phyloP scores from a whole-genome alignment of 305 asterid genomes.

The Solanum hybrid region DNA sequence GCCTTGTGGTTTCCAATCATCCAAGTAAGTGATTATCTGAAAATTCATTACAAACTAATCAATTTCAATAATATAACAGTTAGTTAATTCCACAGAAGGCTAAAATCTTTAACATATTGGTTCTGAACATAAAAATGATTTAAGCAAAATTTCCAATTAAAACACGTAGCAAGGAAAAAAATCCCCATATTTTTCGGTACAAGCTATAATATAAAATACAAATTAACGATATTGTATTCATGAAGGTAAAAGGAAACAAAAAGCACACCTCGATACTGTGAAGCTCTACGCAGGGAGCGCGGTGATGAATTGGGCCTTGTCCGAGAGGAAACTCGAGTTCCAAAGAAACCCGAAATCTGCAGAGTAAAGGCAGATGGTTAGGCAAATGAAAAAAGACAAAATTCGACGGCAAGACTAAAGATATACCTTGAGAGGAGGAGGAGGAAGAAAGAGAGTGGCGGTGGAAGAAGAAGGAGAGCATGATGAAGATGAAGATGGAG shows the following conservation, averaged over 20 bases:
- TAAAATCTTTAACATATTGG: background rate
- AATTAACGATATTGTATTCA: background rate
- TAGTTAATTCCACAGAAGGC: background rate
- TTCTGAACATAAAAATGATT: background rate
- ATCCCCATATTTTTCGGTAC: background rate
- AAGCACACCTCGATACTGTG: constrained; percentile 6
- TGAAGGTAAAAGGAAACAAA: background rate
- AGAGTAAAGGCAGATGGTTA: background rate
- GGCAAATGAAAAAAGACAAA: background rate
- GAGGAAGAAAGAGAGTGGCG: constrained; percentile 13
- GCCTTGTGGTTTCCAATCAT: background rate
- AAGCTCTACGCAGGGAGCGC: constrained; percentile 2
- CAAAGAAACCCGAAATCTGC: constrained; percentile 46
- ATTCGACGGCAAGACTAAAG: background rate
- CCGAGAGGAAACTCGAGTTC: constrained; percentile 25
- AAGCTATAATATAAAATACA: background rate
- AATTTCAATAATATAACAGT: background rate
- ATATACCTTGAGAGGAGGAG: constrained; percentile 32
- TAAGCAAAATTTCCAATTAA: background rate
- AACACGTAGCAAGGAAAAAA: background rate
- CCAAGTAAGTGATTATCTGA: background rate
- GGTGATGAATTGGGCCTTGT: constrained; percentile 24
- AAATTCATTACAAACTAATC: background rate
- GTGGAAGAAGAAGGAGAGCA: constrained; percentile 5
- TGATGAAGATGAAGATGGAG: constrained; percentile 4